phyloP scores from a whole-genome alignment of 2,329 filamentous ascomycete genomes.

The Thelonectria rubi region DNA sequence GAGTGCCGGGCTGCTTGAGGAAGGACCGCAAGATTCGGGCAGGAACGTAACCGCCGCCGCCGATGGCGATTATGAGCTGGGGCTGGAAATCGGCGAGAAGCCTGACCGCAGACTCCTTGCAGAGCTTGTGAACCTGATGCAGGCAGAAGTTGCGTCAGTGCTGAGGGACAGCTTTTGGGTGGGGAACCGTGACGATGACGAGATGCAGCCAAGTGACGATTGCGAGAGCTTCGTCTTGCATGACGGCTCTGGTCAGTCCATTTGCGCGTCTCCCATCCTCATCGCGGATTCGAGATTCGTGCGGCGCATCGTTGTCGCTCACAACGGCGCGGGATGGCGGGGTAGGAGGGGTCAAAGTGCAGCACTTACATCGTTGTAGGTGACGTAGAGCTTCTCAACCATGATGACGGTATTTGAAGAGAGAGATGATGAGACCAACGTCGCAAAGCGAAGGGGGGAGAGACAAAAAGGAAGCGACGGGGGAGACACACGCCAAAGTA shows the following conservation, averaged over 20 bases:
- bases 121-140: constrained; percentile 91
- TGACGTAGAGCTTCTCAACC: constrained; percentile 88
- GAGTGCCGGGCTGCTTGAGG: constrained; percentile 84
- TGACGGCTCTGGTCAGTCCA: neutral
- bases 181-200: neutral
- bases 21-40: constrained; percentile 97
- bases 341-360: constrained; percentile 32
- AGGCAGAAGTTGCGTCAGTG: constrained; percentile 34
- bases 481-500: constrained; percentile 27
- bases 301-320: constrained; percentile 30
- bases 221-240: neutral
- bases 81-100: constrained; percentile 90
- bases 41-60: constrained; percentile 95
- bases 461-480: constrained; percentile 8
- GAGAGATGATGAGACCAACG: constrained; percentile 21
- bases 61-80: constrained; percentile 98
- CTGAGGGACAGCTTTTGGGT: neutral
- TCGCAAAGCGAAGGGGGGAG: constrained; percentile 11
- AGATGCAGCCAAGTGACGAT: neutral
- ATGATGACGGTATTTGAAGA: constrained; percentile 60
- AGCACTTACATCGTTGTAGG: constrained; percentile 83
- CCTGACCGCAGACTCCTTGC: constrained; percentile 81
- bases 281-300: constrained; percentile 8
- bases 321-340: constrained; percentile 42
- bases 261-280: neutral